phyloP scores from a whole-genome alignment of 805 yeast species.

The Metschnikowia reukaufii region DNA sequence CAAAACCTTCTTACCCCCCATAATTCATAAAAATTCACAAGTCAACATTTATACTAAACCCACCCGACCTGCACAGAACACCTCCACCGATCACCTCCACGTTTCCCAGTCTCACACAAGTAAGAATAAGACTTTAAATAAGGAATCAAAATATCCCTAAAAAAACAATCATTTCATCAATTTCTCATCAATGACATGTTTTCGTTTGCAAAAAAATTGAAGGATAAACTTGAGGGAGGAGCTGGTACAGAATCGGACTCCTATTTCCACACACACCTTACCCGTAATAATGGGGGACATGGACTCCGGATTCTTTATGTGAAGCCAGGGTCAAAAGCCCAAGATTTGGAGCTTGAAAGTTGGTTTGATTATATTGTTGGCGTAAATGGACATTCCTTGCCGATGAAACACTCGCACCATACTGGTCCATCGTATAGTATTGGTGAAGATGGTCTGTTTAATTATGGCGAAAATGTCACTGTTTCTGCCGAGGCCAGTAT shows the following conservation, averaged over 20 bases:
- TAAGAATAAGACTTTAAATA: too few relatives aligned
- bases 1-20: too few relatives aligned
- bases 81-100: too few relatives aligned
- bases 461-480: slow-evolving; percentile 29
- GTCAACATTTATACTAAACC: too few relatives aligned
- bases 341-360: slow-evolving; percentile 55
- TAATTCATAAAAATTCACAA: too few relatives aligned
- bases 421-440: slow-evolving; percentile 26
- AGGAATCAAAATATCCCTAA: too few relatives aligned
- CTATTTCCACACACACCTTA: slow-evolving; percentile 34
- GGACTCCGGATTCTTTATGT: slow-evolving; percentile 42
- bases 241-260: slow-evolving; percentile 24
- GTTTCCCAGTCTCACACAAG: too few relatives aligned
- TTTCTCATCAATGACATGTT: too few relatives aligned
- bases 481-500: slow-evolving; percentile 35
- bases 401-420: slow-evolving; percentile 35
- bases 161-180: not conserved
- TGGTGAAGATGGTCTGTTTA: slow-evolving; percentile 42
- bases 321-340: slow-evolving; percentile 38
- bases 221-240: slow-evolving; percentile 39
- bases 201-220: slow-evolving; percentile 45
- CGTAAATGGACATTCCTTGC: slow-evolving; percentile 67
- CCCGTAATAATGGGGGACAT: slow-evolving; percentile 40
- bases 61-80: too few relatives aligned
- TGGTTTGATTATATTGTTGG: slow-evolving; percentile 89